These are phyloP conservation scores for Colletotrichum somersetense DNA, from an alignment of 2,329 filamentous ascomycete genomes.

Conservation along the genomic window DNA sequence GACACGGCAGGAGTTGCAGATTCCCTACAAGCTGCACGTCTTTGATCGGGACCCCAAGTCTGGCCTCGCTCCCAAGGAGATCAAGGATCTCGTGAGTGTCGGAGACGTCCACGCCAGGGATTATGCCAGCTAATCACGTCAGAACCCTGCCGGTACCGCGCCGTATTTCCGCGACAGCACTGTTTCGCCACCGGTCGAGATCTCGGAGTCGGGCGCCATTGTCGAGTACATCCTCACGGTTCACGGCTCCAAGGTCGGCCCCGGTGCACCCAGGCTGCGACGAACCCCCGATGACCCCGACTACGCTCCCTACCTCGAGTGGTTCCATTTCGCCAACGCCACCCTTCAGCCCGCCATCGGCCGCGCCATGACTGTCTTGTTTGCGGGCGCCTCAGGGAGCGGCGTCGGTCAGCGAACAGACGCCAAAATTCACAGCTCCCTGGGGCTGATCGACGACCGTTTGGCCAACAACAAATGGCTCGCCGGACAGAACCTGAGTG, in stretches of 20 bases:
- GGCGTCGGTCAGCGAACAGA: constrained; percentile 22
- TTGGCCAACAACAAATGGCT: constrained; percentile 65
- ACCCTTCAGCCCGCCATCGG: constrained; percentile 56
- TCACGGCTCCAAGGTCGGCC: constrained; percentile 52
- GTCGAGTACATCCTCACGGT: constrained; percentile 72
- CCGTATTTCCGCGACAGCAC: constrained; percentile 71
- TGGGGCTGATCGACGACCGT: constrained; percentile 61
- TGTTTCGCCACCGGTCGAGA: constrained; percentile 52
- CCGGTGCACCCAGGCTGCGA: constrained; percentile 59
- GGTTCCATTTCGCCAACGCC: constrained; percentile 70
- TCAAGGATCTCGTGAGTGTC: constrained; percentile 35
- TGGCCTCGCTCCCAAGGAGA: constrained; percentile 27
- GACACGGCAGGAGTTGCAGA: constrained; percentile 31
- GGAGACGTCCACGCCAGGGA: neutral
- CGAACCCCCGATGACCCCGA: constrained; percentile 55
- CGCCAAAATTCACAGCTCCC: constrained; percentile 10
- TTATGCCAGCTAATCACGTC: constrained; percentile 3
- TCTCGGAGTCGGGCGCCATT: constrained; percentile 72
- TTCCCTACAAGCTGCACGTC: constrained; percentile 39
- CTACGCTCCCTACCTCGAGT: constrained; percentile 74
- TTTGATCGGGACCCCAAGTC: constrained; percentile 33
- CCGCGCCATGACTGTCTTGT: constrained; percentile 50
- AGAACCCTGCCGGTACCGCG: constrained; percentile 65
- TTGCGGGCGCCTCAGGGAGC: constrained; percentile 45
- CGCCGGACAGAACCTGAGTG: constrained; percentile 72